These are phyloP conservation scores for Elsinoe perseae DNA, from an alignment of 2,329 filamentous ascomycete species.

Conservation along the genomic window DNA sequence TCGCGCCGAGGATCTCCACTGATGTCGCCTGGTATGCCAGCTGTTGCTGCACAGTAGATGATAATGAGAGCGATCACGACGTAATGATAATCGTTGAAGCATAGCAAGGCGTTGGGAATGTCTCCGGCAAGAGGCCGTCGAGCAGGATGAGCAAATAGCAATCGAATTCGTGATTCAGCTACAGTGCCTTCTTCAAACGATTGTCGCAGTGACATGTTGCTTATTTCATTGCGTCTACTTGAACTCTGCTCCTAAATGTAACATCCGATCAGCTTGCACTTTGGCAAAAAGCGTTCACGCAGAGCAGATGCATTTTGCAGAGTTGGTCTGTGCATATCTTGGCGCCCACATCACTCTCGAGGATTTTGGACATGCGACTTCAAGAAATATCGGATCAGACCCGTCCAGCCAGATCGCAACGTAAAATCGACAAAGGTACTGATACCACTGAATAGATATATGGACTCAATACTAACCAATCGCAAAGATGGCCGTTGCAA, in stretches of 20 bases:
- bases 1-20: background rate
- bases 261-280: too few species aligned
- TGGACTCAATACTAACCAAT: constrained; percentile 7
- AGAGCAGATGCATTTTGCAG: background rate
- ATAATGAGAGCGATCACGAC: background rate
- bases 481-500: constrained; percentile 88
- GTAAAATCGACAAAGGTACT: constrained; percentile 8
- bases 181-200: too few species aligned
- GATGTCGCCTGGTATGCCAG: background rate
- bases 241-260: too few species aligned
- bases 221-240: too few species aligned
- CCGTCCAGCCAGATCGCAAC: background rate
- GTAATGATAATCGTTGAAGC: background rate
- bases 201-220: too few species aligned
- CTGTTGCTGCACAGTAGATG: constrained; percentile 8
- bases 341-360: background rate
- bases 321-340: constrained; percentile 2
- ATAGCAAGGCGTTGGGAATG: constrained; percentile 8
- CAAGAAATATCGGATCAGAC: background rate
- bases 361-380: background rate
- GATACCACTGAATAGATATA: background rate
- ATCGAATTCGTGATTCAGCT: background rate
- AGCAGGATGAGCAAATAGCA: background rate
- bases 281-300: too few species aligned
- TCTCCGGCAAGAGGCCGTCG: constrained; percentile 1